phyloP scores from a whole-genome alignment of 163 green algal genomes.

The Chlamydomonas reinhardtii region DNA sequence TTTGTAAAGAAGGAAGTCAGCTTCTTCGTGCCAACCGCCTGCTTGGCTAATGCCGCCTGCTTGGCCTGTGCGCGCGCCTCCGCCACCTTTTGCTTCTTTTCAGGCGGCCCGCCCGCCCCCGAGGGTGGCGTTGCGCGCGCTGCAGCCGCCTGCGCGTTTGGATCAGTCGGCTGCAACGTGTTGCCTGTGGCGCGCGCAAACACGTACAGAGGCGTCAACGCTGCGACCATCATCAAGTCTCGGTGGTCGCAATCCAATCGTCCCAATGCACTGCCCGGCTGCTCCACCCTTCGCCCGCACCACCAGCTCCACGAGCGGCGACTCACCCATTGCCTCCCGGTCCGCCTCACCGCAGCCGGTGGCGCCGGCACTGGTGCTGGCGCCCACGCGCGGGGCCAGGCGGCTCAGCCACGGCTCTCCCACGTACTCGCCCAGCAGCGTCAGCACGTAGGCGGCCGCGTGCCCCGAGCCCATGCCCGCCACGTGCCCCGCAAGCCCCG shows the following conservation, averaged over 20 bases:
- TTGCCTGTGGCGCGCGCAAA: background rate
- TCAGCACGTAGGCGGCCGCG: conserved; percentile 14
- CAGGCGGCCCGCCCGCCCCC: background rate
- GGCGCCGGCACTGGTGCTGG: background rate
- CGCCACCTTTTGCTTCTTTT: conserved; percentile 47
- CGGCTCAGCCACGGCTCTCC: conserved; percentile 12
- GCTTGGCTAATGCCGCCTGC: conserved; percentile 40
- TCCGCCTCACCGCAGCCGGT: background rate
- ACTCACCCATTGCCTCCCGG: background rate
- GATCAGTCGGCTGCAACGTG: conserved; percentile 3
- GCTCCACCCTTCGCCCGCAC: background rate
- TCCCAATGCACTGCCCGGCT: background rate
- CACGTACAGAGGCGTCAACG: background rate
- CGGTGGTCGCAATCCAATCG: background rate
- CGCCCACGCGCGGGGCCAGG: background rate
- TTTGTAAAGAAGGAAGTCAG: conserved; percentile 45
- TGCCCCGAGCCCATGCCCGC: conserved; percentile 16
- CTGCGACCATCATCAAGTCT: background rate
- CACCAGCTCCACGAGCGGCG: background rate
- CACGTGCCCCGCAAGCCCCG: conserved; percentile 17
- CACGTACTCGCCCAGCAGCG: conserved; percentile 36
- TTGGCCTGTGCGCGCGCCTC: conserved; percentile 6
- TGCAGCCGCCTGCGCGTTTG: background rate
- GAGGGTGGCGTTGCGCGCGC: background rate
- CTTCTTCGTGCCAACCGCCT: conserved; percentile 46